Percentiles rank a stretch among this genome's conserved stretches.
Conservation (phyloP, 768 basidiomycete genomes). For the Lenzites betulinus region DNA sequence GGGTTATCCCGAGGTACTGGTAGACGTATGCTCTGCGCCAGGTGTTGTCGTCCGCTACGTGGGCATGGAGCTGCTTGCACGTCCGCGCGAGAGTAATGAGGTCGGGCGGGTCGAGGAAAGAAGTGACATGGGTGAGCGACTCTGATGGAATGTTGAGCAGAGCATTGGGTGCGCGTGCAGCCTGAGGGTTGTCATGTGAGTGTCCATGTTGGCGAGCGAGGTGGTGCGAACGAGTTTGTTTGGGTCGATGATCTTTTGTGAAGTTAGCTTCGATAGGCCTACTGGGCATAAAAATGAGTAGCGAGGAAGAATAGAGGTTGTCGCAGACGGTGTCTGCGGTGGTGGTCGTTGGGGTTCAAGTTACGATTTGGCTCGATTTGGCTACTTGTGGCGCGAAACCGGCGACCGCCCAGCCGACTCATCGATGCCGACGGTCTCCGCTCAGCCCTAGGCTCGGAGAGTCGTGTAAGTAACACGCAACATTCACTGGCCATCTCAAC, state of each 20-base stretch:
- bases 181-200: conserved; percentile 27
- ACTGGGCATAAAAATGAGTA: conserved; percentile 66
- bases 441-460: no score
- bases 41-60: conserved; percentile 77
- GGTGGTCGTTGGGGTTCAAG: conserved; percentile 29
- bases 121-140: conserved; percentile 75
- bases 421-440: conserved; percentile 6
- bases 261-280: conserved; percentile 45
- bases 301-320: conserved; percentile 7
- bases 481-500: no score
- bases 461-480: no score
- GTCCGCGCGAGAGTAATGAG: conserved; percentile 60
- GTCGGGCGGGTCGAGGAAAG: conserved; percentile 65
- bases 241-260: conserved; percentile 39
- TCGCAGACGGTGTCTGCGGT: conserved; percentile 37
- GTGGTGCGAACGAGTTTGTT: conserved; percentile 34
- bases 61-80: conserved; percentile 53
- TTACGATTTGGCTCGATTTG: conserved; percentile 21
- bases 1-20: conserved; percentile 65
- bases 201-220: conserved; percentile 52
- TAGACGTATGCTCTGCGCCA: conserved; percentile 76
- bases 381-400: conserved; percentile 12
- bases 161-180: conserved; percentile 18
- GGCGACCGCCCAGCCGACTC: conserved; percentile 4
- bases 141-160: conserved; percentile 64